Evolutionary conservation across 306 rosid species (phyloP).

Genomic region (Cucurbita ficifolia): DNA sequence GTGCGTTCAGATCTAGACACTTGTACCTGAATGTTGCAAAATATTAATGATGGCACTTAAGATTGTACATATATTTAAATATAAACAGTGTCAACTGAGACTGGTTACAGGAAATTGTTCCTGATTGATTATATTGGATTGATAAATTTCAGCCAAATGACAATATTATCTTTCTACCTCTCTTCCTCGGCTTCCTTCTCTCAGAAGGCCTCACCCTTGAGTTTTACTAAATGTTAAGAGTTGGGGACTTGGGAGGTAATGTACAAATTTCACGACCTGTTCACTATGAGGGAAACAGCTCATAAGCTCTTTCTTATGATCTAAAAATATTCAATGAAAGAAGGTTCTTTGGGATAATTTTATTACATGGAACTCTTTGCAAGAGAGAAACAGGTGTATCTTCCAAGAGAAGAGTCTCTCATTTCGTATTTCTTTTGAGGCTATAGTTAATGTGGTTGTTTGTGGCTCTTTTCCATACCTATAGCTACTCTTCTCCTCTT

Average conservation of each 20-base stretch:
- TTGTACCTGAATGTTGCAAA: constrained; percentile 85
- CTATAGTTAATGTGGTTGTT: not conserved
- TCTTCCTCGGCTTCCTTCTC: not conserved
- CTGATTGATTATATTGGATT: too few species aligned
- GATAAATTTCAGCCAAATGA: not conserved
- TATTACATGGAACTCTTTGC: not conserved
- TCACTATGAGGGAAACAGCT: not conserved
- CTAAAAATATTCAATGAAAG: not conserved
- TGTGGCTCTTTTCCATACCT: not conserved
- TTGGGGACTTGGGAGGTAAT: not conserved
- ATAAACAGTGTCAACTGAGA: too few species aligned
- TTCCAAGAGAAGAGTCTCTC: not conserved
- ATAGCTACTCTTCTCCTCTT: not conserved
- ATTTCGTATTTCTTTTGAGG: not conserved
- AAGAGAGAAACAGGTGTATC: not conserved
- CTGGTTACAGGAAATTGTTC: too few species aligned
- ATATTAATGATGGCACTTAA: constrained; percentile 54
- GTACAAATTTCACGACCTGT: not conserved
- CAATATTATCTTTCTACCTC: not conserved
- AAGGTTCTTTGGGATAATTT: not conserved
- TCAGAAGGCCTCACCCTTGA: not conserved
- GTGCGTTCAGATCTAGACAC: constrained; percentile 59
- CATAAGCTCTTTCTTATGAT: not conserved
- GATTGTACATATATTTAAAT: too few species aligned
- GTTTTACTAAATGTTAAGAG: not conserved